Evolutionary conservation across 2,329 filamentous ascomycete species (phyloP), one percentile per base, ranked within the genome.

Genomic region (Ceratocystis harringtonii): DNA sequence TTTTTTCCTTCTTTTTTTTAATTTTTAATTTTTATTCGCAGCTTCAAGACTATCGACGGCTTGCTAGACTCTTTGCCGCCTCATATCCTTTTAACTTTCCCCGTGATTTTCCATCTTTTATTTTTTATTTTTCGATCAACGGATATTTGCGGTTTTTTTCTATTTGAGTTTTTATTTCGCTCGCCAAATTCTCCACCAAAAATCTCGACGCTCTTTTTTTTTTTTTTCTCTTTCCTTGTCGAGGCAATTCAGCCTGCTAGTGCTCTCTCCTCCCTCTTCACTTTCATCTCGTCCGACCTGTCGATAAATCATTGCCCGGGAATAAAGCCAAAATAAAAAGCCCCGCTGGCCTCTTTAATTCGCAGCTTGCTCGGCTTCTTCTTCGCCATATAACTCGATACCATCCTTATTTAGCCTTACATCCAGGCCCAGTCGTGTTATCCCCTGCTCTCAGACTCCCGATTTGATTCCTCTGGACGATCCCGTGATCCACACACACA

Each of bases 121-220:
- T 45, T 17, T 48, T 61, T 41, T 28, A 25, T 3, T 50, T 41
- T 50, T 36, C 19, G 1, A 10, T 64, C 60, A 32, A 19, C n/a
- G 5, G 25, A 22, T 30, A 36, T 45, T 55, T 41, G 32, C 32
- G 32, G 8, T 50, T 25, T n/a, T 25, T 28, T 63, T 12, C 22
- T 7, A 22, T 7, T 48, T 6, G 41, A 15, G 5, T 1, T 30
- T 57, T 57, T 57, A 57, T 57, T 57, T 57, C 22, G 52, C 52
- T 57, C 52, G 17, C 10, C 52, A 28, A 57, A 12, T 64, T 64
- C 44, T 55, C 62, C 45, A 52, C 45, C 17, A 57, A 36, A 43
- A 57, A 57, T 15, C 52, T 32, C 52, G 52, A 57, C 30, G 25
- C 25, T 12, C 30, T 43, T 43, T 41, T 61, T 61, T 30, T 61